Percentiles rank a stretch among this genome's conserved stretches.
Evolutionary conservation across 2,329 filamentous ascomycete genomes (phyloP).

Genomic region (Penicillium sp.): DNA sequence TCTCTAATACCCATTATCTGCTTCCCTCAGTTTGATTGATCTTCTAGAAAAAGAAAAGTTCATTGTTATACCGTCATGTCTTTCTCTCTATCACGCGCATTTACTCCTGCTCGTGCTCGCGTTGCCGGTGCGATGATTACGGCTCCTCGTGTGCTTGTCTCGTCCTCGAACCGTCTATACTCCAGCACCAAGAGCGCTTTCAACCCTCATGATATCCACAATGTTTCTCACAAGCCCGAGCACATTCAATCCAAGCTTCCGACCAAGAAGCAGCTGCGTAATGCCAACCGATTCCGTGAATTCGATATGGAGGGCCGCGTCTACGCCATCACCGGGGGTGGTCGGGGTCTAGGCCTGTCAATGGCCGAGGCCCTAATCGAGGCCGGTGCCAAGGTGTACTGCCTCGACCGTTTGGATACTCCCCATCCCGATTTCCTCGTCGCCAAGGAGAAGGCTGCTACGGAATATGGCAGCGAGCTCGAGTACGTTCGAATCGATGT

Average conservation of each 20-base stretch:
- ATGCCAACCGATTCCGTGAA: constrained; percentile 36
- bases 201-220: constrained; percentile 13
- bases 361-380: constrained; percentile 46
- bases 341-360: constrained; percentile 40
- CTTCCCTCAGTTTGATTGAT: no score
- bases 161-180: constrained; percentile 14
- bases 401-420: constrained; percentile 43
- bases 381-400: constrained; percentile 47
- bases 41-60: no score
- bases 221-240: constrained; percentile 16
- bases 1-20: no score
- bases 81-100: constrained; percentile 7
- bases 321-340: constrained; percentile 42
- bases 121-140: constrained; percentile 6
- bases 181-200: constrained; percentile 18
- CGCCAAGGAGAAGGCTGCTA: constrained; percentile 34
- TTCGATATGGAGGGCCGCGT: constrained; percentile 41
- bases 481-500: constrained; percentile 47
- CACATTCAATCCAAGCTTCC: constrained; percentile 33
- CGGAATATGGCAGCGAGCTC: constrained; percentile 37
- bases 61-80: constrained; percentile 8
- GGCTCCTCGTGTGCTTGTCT: constrained; percentile 5
- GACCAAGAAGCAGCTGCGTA: constrained; percentile 16
- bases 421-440: constrained; percentile 42
- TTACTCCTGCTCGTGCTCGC: constrained; percentile 10